Evolutionary conservation across 1,284 basidiomycete species (phyloP), one percentile per base, ranked within the genome.

Genomic region (Psilocybe mexicana): DNA sequence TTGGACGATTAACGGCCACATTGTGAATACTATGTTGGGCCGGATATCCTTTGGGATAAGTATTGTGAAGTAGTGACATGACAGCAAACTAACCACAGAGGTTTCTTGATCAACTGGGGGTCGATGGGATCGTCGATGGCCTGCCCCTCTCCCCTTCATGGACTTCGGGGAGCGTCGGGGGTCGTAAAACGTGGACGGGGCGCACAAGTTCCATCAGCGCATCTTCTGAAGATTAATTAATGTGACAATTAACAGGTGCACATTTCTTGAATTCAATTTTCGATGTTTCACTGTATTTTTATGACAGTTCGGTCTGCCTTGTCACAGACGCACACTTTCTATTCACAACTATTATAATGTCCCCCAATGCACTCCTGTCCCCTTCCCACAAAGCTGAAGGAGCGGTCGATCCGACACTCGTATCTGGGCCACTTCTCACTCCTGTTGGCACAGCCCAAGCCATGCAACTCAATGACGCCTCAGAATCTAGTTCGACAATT

Each of bases 151-250:
- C 50, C 54, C 18, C 53, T 45, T 54, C 46, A 55, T 26, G 52
- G 33, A 30, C 52, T 54, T 61, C 47, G 59, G 51, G 48, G 56
- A 51, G 72, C 71, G 75, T 77, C 75, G 76, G 76, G 63, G 71
- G 65, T 70, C 70, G 70, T 68, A 60, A 70, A 79, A 78, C 75
- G 76, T 78, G 74, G 63, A 46, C 52, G 46, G 53, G 57, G 65
- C 57, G 66, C 61, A 58, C 60, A 62, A 61, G 49, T 63, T 50
- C 54, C 44, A 61, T 59, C 53, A 36, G 56, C 55, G 51, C 57
- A 53, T 55, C 54, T 40, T 40, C n/a, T 40, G n/a, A n/a, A 40
- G 62, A 67, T 67, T 67, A 59, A 67, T 66, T 65, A 63, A 65
- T 67, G 59, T 59, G 58, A 60, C 59, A 63, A 57, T 50, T 50